Evolutionary conservation across 441 rosid genomes (phyloP), one percentile per base, ranked within the genome.

Genomic region (Erodium chrysanthum): DNA sequence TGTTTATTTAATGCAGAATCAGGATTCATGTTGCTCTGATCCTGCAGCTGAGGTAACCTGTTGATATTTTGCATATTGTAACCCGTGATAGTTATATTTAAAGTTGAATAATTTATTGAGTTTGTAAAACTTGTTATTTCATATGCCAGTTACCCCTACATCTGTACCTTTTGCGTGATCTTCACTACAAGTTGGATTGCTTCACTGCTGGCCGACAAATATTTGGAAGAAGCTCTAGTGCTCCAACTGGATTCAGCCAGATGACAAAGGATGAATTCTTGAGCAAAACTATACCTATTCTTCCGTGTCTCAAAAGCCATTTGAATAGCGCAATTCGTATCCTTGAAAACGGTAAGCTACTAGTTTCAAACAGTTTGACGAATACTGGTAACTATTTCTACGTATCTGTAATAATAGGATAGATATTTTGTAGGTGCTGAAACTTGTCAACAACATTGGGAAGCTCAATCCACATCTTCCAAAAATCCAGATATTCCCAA

Each of bases 401-500:
- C 71, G 62, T 50, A 75, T 25, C 62, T 72, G 2, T 64, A 69
- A 71, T 73, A 61, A 67, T 64, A 71, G 17, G 64, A 74, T 52
- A 70, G 64, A 66, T 72, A 68, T 64, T 52, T 60, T 75, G 62
- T 71, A 88, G 97, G 86, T 77, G 80, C 80, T 64, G 79, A 79
- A 76, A 78, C 81, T 71, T 88, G 96, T 76, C 83, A 82, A 74
- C 84, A 74, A 73, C 89, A 72, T 70, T 91, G 97, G 97, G 75
- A 82, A 64, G 64, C 68, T 75, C 85, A 84, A 48, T 88, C 85
- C 73, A 71, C 81, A 56, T 68, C 68, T 73, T 78, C 90, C 20
- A 80, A 86, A 61, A 85, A 82, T 72, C 97, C 89, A 58, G 78
- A 79, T 69, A 71, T 77, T 66, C 75, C 72, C 40, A 79, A 71